Evolutionary conservation across 768 basidiomycete species (phyloP).

Genomic region (Auricularia sp.): DNA sequence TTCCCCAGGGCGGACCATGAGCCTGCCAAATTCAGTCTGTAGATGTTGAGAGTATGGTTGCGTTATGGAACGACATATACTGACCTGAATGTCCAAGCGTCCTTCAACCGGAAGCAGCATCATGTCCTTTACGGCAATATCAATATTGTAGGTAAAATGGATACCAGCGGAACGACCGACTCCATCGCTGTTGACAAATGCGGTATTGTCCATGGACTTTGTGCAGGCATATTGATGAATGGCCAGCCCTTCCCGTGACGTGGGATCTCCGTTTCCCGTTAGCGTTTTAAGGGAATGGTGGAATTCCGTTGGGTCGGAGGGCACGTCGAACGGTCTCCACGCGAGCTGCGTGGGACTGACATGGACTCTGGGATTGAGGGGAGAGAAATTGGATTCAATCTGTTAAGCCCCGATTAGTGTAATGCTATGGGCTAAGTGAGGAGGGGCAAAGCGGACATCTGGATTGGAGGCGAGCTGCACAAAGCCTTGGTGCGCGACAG

Average conservation of each 20-base stretch:
- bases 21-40: slow-evolving; percentile 19
- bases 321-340: slow-evolving; percentile 53
- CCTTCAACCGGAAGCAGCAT: slow-evolving; percentile 57
- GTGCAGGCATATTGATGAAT: slow-evolving; percentile 54
- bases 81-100: slow-evolving; percentile 52
- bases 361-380: slow-evolving; percentile 49
- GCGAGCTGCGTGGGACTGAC: slow-evolving; percentile 55
- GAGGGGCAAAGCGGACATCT: slow-evolving; percentile 31
- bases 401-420: too few relatives aligned
- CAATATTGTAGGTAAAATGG: too few relatives aligned
- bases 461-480: slow-evolving; percentile 43
- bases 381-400: slow-evolving; percentile 45
- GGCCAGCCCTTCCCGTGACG: slow-evolving; percentile 52
- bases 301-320: slow-evolving; percentile 39
- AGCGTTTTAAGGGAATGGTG: slow-evolving; percentile 52
- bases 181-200: slow-evolving; percentile 54
- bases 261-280: slow-evolving; percentile 53
- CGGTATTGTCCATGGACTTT: slow-evolving; percentile 47
- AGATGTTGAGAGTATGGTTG: too few relatives aligned
- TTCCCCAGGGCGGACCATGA: slow-evolving; percentile 58
- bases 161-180: not conserved
- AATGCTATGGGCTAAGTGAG: slow-evolving; percentile 25
- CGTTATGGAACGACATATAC: not conserved
- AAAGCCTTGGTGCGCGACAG: slow-evolving; percentile 58
- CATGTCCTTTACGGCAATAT: slow-evolving; percentile 29